Base-by-base conservation (phyloP, 257 asterid species). In the Solanum ahanhuiri region DNA sequence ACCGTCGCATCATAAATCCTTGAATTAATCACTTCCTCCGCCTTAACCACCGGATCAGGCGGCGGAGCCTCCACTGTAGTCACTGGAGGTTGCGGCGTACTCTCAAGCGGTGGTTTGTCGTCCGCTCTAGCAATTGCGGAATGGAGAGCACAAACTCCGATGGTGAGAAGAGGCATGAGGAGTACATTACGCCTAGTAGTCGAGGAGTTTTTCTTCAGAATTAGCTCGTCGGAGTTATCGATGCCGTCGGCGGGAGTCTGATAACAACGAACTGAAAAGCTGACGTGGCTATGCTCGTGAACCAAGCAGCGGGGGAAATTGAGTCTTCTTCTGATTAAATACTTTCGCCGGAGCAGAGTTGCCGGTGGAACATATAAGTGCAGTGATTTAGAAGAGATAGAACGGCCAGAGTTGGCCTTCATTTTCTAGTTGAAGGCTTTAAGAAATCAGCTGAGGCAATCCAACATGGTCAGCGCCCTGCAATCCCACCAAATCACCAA, bases 1-100 rank as follows among this genome's bases (percentile, higher is more conserved):
- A 87, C 98, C 70, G 96, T 91, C 71, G 98, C 95, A 35, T 95
- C 98, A 66, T 95, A 94, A 77, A 95, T 91, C 93, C 98, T 93
- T 64, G 95, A 94, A 88, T 82, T 93, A 15, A 94, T 89, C 85
- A 86, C 95, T 88, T 93, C 96, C 77, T 91, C 91, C 90, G 43
- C 90, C 88, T 86, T 87, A 37, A 72, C 88, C 41, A 25, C 45
- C 1, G 89, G 10, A 79, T 30, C 28, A 10, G 88, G 31, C 34
- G 57, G 45, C 81, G 87, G 83, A n/a, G 83, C 39, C 57, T 67
- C 88, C 87, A 12, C 89, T 18, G 81, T 76, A 39, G 77, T 69
- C 86, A 79, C 70, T 86, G 86, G 77, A 83, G 86, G 85, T 22
- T 86, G 81, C 84, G 76, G 86, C 82, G 64, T 85, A 87, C 84